A percentile compares a stretch with the other conserved stretches of the same genome.
phyloP scores from a whole-genome alignment of 2,329 filamentous ascomycete species.

The Fusarium euwallaceae region DNA sequence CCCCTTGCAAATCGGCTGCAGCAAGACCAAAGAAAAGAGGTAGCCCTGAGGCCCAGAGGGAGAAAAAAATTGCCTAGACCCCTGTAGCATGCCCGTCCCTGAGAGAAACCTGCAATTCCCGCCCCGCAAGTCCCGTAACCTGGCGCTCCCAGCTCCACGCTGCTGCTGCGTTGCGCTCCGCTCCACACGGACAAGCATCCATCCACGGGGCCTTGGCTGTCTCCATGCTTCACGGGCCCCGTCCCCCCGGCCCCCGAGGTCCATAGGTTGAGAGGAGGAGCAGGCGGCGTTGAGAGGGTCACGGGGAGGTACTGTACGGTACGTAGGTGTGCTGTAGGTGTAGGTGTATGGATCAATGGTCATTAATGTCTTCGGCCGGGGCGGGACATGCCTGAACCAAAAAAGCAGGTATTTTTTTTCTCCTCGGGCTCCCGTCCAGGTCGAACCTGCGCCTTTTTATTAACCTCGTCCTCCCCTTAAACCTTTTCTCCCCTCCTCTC shows the following conservation, averaged over 20 bases:
- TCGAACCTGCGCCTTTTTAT: conserved; percentile 42
- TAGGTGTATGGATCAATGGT: not conserved
- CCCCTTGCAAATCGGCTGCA: conserved; percentile 23
- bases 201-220: conserved; percentile 6
- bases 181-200: not conserved
- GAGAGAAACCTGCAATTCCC: conserved; percentile 28
- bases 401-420: conserved; percentile 40
- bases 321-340: not conserved
- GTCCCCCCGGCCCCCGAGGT: conserved; percentile 40
- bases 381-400: conserved; percentile 12
- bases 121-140: conserved; percentile 35
- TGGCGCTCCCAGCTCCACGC: conserved; percentile 7
- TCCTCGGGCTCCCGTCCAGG: conserved; percentile 16
- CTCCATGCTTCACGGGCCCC: conserved; percentile 36
- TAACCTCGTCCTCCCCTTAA: conserved; percentile 40
- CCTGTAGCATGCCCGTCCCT: conserved; percentile 26
- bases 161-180: not conserved
- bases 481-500: conserved; percentile 52
- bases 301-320: not conserved
- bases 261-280: conserved; percentile 29
- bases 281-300: conserved; percentile 4
- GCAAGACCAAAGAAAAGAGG: not conserved
- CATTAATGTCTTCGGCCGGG: conserved; percentile 10
- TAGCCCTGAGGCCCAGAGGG: not conserved
- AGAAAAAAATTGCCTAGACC: conserved; percentile 29